These are phyloP conservation scores for Fraxinus sp. DNA, from an alignment of 305 asterid species.

Conservation along the genomic window DNA sequence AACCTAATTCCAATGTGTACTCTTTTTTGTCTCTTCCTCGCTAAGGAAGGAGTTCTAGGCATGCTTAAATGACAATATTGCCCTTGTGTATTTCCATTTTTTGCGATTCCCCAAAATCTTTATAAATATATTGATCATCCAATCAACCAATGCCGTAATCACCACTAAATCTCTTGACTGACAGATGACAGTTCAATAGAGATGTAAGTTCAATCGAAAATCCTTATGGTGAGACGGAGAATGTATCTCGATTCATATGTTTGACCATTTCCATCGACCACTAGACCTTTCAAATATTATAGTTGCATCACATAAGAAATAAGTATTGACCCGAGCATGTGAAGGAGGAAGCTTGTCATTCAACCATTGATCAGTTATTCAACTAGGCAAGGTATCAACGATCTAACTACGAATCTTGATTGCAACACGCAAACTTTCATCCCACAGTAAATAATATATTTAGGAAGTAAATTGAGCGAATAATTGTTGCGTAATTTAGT, in stretches of 20 bases:
- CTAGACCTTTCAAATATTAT: neutral
- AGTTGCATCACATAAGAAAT: neutral
- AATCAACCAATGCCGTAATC: neutral
- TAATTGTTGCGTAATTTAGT: neutral
- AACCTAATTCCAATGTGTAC: neutral
- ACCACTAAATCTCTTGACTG: neutral
- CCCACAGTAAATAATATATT: neutral
- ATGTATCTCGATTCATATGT: neutral
- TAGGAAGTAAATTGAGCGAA: neutral
- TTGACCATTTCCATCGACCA: neutral
- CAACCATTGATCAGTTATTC: neutral
- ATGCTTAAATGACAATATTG: slow-evolving; percentile 31
- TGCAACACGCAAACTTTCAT: neutral
- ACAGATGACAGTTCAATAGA: neutral
- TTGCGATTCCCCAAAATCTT: slow-evolving; percentile 3
- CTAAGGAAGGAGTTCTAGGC: neutral
- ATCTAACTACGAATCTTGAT: neutral
- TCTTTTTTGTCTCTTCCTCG: neutral
- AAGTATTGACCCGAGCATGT: neutral
- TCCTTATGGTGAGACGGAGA: neutral
- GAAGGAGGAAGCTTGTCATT: neutral
- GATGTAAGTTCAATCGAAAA: neutral
- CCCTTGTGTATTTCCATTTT: slow-evolving; percentile 34
- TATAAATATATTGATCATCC: neutral
- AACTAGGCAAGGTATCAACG: neutral